Conservation (phyloP, 2,329 filamentous ascomycete genomes). For the Penicillium sp. region DNA sequence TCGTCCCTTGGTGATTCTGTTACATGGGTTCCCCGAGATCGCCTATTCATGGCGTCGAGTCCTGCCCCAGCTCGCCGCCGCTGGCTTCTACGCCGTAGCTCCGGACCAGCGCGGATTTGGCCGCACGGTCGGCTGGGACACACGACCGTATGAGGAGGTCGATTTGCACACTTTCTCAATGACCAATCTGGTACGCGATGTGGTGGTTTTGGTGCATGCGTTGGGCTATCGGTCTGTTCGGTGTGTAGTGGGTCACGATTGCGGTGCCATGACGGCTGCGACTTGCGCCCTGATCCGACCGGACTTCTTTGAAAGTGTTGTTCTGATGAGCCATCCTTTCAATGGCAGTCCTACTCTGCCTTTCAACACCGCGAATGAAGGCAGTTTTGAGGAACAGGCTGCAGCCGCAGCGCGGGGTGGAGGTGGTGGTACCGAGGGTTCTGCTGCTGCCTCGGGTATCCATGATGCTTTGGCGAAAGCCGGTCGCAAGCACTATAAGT, state of each 20-base stretch:
- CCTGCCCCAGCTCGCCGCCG: slow-evolving; percentile 56
- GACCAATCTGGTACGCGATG: slow-evolving; percentile 60
- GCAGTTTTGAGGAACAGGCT: background rate
- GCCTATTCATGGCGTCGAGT: slow-evolving; percentile 69
- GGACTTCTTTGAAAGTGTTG: slow-evolving; percentile 61
- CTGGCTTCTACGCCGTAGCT: slow-evolving; percentile 65
- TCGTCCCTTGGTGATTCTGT: slow-evolving; percentile 59
- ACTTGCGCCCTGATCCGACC: slow-evolving; percentile 61
- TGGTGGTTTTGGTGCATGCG: slow-evolving; percentile 59
- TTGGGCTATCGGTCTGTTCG: slow-evolving; percentile 59
- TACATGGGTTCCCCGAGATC: slow-evolving; percentile 67
- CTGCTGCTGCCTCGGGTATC: slow-evolving; percentile 45
- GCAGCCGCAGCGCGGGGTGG: slow-evolving; percentile 2
- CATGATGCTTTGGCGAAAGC: slow-evolving; percentile 56
- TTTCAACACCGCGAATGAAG: slow-evolving; percentile 45
- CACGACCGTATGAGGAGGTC: slow-evolving; percentile 49
- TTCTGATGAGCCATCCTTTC: slow-evolving; percentile 66
- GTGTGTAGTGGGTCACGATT: slow-evolving; percentile 66
- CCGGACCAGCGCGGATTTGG: slow-evolving; percentile 69
- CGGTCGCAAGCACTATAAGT: slow-evolving; percentile 67
- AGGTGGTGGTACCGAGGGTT: slow-evolving; percentile 14
- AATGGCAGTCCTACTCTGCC: slow-evolving; percentile 52
- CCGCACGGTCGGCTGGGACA: slow-evolving; percentile 62
- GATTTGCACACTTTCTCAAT: slow-evolving; percentile 58
- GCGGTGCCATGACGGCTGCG: slow-evolving; percentile 61